Evolutionary conservation across 495 filamentous ascomycete genomes (phyloP), one percentile per base, ranked within the genome.

Genomic region (Xylaria flabelliformis): DNA sequence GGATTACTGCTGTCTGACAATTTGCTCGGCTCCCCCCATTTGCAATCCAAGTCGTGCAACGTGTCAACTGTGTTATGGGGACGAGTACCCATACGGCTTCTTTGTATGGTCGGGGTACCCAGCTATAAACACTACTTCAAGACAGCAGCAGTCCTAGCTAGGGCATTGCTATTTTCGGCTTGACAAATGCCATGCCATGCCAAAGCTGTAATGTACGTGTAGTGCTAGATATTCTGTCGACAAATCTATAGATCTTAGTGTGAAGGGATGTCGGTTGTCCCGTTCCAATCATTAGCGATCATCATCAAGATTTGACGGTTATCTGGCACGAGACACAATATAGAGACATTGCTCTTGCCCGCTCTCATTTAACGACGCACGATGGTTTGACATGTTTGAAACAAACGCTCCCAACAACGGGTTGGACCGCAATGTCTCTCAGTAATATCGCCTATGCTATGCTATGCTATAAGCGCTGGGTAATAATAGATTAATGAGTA

Each of bases 1-100:
- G 36, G 62, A 59, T 36, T 55, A 46, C 55, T 55, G 58, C 58
- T 71, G 74, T 76, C 56, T 74, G 61, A 77, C 76, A 70, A 65
- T 66, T 65, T 59, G 56, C 69, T 71, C 36, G 69, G 69, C 62
- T 71, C 1, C 41, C 1, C 41, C 42, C 39, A 56, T 67, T 56
- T 51, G 48, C 63, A 72, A 34, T 66, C 50, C 70, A 46, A 29
- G 53, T 61, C 42, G 50, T 72, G 70, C 63, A 67, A 72, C 42
- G 70, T 67, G 70, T 72, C 70, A 72, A 55, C 63, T 9, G 63
- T 66, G 36, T 67, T 72, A 58, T 67, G 19, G 41, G 7, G 26
- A n/a, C 9, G n/a, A 32, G 70, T 50, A 66, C 63, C 58, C 19
- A 6, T 21, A 63, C 5, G 21, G 56, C 68, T 32, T 17, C 34